A percentile compares a stretch with the other conserved stretches of the same genome.
These are phyloP conservation scores for Corymbia maculata DNA, from an alignment of 345 rosid genomes.

Conservation along the genomic window DNA sequence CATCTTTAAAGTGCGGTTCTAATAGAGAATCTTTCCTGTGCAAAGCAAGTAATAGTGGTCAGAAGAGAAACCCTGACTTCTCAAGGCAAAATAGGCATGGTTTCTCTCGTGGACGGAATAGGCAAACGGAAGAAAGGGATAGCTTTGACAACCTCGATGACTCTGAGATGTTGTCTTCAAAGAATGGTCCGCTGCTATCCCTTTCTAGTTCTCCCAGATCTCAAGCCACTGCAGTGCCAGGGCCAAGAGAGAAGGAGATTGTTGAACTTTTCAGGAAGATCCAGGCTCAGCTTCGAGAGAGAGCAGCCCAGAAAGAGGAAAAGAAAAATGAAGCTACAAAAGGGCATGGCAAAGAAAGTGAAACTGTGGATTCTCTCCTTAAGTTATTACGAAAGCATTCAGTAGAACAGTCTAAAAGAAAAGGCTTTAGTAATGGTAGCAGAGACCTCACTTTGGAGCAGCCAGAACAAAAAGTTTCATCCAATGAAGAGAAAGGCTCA, in stretches of 20 bases:
- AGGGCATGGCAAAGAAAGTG: constrained; percentile 53
- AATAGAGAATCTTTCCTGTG: constrained; percentile 36
- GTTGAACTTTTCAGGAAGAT: constrained; percentile 84
- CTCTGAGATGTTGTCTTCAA: constrained; percentile 43
- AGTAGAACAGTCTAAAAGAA: constrained; percentile 48
- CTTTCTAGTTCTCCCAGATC: constrained; percentile 48
- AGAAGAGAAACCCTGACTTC: constrained; percentile 65
- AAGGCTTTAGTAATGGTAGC: constrained; percentile 10
- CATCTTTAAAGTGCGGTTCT: constrained; percentile 19
- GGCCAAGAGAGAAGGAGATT: constrained; percentile 79
- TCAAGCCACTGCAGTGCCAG: constrained; percentile 73
- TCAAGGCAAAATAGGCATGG: constrained; percentile 50
- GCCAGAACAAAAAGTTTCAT: constrained; percentile 8
- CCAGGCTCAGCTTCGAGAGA: constrained; percentile 78
- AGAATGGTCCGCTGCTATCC: constrained; percentile 55
- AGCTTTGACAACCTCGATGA: constrained; percentile 41
- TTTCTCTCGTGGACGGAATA: constrained; percentile 49
- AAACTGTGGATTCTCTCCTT: constrained; percentile 75
- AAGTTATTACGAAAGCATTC: constrained; percentile 81
- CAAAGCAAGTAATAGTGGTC: constrained; percentile 48
- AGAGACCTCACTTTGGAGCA: constrained; percentile 20
- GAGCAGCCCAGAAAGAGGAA: constrained; percentile 66
- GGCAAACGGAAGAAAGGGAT: constrained; percentile 49
- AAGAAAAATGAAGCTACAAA: constrained; percentile 38
- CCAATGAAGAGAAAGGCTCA: constrained; percentile 26